Evolutionary conservation across 352 stramenopile species (phyloP).

Genomic region (Phytophthora ohioensis): DNA sequence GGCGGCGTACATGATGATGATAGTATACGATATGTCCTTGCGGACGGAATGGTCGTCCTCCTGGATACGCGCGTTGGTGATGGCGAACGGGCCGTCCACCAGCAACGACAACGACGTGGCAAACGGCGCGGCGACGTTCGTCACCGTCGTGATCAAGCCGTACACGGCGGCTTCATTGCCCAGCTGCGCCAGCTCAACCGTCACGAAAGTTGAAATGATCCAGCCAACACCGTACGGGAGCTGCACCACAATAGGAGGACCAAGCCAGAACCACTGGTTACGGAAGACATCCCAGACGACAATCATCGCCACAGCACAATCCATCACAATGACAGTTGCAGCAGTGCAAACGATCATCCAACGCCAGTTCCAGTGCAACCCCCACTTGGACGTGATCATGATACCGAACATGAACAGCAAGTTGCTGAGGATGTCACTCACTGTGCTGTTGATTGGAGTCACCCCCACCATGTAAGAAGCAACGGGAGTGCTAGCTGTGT

Average conservation of each 20-base stretch:
- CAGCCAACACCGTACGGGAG: slow-evolving; percentile 31
- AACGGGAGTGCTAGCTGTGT: slow-evolving; percentile 34
- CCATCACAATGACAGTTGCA: slow-evolving; percentile 13
- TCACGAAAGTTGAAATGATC: slow-evolving; percentile 36
- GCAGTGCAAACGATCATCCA: slow-evolving; percentile 30
- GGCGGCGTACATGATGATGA: slow-evolving; percentile 33
- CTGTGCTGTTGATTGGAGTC: slow-evolving; percentile 39
- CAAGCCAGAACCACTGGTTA: slow-evolving; percentile 33
- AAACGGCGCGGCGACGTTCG: slow-evolving; percentile 19
- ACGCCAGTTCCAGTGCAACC: slow-evolving; percentile 36
- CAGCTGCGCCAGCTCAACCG: slow-evolving; percentile 24
- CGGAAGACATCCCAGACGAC: slow-evolving; percentile 30
- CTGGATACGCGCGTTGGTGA: slow-evolving; percentile 25
- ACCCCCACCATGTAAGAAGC: slow-evolving; percentile 43
- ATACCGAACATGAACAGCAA: slow-evolving; percentile 43
- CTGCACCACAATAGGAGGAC: slow-evolving; percentile 29
- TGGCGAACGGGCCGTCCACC: slow-evolving; percentile 23
- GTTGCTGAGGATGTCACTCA: slow-evolving; percentile 45
- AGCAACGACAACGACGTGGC: slow-evolving; percentile 26
- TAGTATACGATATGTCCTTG: slow-evolving; percentile 31
- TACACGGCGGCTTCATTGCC: slow-evolving; percentile 31
- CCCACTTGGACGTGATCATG: slow-evolving; percentile 46
- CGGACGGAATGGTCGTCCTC: slow-evolving; percentile 26
- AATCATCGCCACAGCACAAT: slow-evolving; percentile 23
- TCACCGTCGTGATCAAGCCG: slow-evolving; percentile 28